Percentiles rank a stretch among this genome's conserved stretches.
These are phyloP conservation scores for Solanum bulbocastanum DNA, from an alignment of 257 asterid genomes.

Conservation along the genomic window DNA sequence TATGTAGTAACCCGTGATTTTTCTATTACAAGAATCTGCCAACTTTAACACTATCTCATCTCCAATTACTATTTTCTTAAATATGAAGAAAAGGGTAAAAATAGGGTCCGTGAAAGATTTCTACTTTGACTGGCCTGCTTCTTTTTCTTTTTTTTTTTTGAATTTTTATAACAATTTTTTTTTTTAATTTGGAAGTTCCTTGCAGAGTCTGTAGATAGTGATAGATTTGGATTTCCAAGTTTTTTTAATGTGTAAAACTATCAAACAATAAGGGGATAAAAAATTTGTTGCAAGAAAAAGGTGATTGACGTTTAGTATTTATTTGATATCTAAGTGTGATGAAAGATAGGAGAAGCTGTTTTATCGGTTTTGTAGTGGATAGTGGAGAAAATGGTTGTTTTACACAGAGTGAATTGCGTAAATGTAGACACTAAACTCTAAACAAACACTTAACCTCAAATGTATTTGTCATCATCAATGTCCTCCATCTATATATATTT, in stretches of 20 bases:
- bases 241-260: neutral
- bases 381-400: neutral
- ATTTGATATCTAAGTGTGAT: neutral
- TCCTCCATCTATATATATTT: neutral
- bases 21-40: neutral
- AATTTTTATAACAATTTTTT: neutral
- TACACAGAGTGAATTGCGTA: neutral
- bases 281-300: neutral
- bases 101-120: neutral
- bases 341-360: neutral
- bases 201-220: neutral
- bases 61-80: neutral
- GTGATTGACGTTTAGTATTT: neutral
- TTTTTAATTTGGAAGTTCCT: neutral
- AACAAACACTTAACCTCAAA: neutral
- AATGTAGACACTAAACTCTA: neutral
- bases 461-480: neutral
- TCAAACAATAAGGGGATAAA: neutral
- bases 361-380: neutral
- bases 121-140: neutral
- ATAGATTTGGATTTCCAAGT: neutral
- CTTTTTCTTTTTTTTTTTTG: neutral
- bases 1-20: neutral
- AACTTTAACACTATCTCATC: neutral
- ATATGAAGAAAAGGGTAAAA: neutral